Percentiles rank a stretch among this genome's conserved stretches.
Evolutionary conservation across 306 rosid species (phyloP).

Genomic region (Senna siamea): DNA sequence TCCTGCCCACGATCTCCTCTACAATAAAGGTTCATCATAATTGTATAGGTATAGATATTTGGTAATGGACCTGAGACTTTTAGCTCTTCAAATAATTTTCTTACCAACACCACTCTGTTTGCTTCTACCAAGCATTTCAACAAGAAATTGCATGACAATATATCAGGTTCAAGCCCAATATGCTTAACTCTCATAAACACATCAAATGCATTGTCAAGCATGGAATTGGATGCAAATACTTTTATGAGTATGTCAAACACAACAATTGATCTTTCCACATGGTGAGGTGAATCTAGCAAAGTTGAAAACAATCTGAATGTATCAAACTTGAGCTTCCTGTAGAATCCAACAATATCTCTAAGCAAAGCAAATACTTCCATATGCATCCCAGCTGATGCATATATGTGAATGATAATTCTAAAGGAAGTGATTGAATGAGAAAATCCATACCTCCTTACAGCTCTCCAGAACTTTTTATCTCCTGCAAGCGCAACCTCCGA

Average conservation of each 20-base stretch:
- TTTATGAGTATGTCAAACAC: slow-evolving; percentile 61
- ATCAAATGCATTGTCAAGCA: slow-evolving; percentile 65
- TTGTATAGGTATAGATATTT: slow-evolving; percentile 60
- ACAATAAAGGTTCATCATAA: slow-evolving; percentile 66
- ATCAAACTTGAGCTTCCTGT: slow-evolving; percentile 41
- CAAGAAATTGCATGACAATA: slow-evolving; percentile 64
- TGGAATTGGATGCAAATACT: slow-evolving; percentile 60
- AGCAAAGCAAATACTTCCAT: slow-evolving; percentile 61
- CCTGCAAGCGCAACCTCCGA: slow-evolving; percentile 57
- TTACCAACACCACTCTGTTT: slow-evolving; percentile 53
- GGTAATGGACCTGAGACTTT: slow-evolving; percentile 58
- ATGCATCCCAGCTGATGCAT: slow-evolving; percentile 56
- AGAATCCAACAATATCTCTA: slow-evolving; percentile 54
- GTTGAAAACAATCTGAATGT: slow-evolving; percentile 42
- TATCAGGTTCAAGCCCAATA: slow-evolving; percentile 48
- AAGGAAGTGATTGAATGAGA: slow-evolving; percentile 51
- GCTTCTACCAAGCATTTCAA: slow-evolving; percentile 67
- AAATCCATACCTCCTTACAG: slow-evolving; percentile 52
- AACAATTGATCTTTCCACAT: slow-evolving; percentile 42
- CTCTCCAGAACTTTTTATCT: slow-evolving; percentile 47
- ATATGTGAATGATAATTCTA: slow-evolving; percentile 55
- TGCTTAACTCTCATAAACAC: slow-evolving; percentile 55
- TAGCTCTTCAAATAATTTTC: slow-evolving; percentile 50
- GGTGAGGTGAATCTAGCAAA: slow-evolving; percentile 54
- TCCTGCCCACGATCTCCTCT: slow-evolving; percentile 47